Evolutionary conservation across 352 stramenopile species (phyloP).

Genomic region (Globisporangium radiosum): DNA sequence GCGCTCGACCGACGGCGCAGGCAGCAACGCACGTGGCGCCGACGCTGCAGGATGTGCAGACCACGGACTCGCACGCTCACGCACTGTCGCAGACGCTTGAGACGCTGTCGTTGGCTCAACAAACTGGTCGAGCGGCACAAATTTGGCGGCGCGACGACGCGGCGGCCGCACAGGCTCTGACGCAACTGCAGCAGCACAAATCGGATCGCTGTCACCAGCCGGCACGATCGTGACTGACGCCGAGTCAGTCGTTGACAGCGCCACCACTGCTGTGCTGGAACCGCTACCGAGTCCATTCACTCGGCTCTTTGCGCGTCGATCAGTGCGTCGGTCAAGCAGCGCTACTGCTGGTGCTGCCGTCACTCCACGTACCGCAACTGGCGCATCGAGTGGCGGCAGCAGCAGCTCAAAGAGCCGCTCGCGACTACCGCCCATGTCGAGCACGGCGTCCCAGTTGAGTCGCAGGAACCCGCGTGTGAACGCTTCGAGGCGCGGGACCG

Average conservation of each 20-base stretch:
- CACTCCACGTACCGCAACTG: not conserved
- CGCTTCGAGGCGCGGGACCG: constrained; percentile 23
- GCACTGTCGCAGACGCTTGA: not conserved
- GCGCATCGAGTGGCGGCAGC: constrained; percentile 21
- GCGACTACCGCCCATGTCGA: constrained; percentile 53
- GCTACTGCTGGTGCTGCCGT: not conserved
- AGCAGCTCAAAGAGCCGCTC: constrained; percentile 64
- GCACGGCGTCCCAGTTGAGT: constrained; percentile 65
- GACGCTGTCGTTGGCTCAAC: constrained; percentile 12
- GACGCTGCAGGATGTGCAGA: not conserved
- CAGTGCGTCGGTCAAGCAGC: too few relatives aligned
- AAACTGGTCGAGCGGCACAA: constrained; percentile 50
- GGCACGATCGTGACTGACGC: too few relatives aligned
- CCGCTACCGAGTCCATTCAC: too few relatives aligned
- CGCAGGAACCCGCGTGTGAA: constrained; percentile 62
- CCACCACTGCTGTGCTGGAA: too few relatives aligned
- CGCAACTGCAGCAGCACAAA: too few relatives aligned
- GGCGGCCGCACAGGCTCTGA: too few relatives aligned
- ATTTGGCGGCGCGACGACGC: constrained; percentile 31
- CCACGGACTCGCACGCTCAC: constrained; percentile 15
- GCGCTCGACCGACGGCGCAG: too few relatives aligned
- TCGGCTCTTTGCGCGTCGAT: too few relatives aligned
- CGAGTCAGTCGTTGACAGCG: too few relatives aligned
- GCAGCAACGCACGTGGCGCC: too few relatives aligned
- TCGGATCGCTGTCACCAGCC: too few relatives aligned